Percentiles rank a stretch among this genome's conserved stretches.
Evolutionary conservation across 1,139 yeast species (phyloP).

Genomic region (Suhomyces bokatorum): DNA sequence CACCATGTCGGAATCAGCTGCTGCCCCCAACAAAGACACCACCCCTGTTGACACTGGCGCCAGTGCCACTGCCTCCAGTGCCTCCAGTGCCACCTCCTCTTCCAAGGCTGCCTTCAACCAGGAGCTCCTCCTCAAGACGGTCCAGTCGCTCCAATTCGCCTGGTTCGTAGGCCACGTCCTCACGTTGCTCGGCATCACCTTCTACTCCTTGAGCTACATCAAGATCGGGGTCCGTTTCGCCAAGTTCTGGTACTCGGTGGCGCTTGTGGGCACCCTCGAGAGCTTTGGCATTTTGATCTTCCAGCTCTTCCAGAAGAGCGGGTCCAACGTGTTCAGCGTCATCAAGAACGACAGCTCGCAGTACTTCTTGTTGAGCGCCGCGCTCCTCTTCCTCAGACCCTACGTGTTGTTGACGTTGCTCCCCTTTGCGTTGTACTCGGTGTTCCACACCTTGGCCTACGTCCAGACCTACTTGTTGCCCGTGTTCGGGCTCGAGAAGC

Average conservation of each 20-base stretch:
- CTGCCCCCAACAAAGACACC: conserved; percentile 3
- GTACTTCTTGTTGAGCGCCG: conserved; percentile 56
- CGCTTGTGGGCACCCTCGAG: conserved; percentile 64
- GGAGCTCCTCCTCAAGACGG: conserved; percentile 14
- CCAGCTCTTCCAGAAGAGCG: conserved; percentile 47
- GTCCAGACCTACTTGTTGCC: conserved; percentile 69
- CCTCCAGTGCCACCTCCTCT: neutral
- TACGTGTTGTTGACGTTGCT: conserved; percentile 55
- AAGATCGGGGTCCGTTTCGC: conserved; percentile 24
- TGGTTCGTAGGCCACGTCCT: conserved; percentile 73
- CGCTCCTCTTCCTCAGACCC: conserved; percentile 58
- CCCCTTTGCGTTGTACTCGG: conserved; percentile 68
- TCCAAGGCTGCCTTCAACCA: conserved; percentile 18
- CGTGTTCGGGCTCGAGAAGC: conserved; percentile 49
- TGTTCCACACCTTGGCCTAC: conserved; percentile 74
- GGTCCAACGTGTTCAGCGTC: conserved; percentile 23
- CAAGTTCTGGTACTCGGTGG: conserved; percentile 55
- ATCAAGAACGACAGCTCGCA: conserved; percentile 67
- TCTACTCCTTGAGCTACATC: conserved; percentile 53
- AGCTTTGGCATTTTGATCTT: conserved; percentile 78
- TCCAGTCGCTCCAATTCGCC: conserved; percentile 51
- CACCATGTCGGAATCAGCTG: conserved; percentile 8
- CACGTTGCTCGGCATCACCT: conserved; percentile 55
- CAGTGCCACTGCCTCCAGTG: neutral
- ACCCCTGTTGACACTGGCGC: neutral